Evolutionary conservation across 1,284 basidiomycete genomes (phyloP).

Genomic region (Ganoderma multipileum): DNA sequence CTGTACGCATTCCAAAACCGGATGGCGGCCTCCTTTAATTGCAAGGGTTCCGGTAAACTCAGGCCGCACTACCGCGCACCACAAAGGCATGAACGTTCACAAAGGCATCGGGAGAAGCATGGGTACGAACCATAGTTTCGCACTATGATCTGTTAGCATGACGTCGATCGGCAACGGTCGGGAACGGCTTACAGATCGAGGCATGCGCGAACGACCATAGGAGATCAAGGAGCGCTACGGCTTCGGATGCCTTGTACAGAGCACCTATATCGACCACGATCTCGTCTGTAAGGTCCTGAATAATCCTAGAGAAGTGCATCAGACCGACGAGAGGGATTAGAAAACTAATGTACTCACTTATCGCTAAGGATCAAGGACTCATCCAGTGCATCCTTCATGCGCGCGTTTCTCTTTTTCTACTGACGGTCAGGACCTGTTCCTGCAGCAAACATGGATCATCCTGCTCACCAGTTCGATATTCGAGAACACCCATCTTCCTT

Average conservation of each 20-base stretch:
- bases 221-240: slow-evolving; percentile 88
- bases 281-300: slow-evolving; percentile 71
- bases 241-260: slow-evolving; percentile 88
- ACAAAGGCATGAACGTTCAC: background rate
- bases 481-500: slow-evolving; percentile 77
- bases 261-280: slow-evolving; percentile 73
- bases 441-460: background rate
- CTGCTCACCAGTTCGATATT: slow-evolving; percentile 77
- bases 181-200: slow-evolving; percentile 66
- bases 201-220: slow-evolving; percentile 86
- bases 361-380: slow-evolving; percentile 86
- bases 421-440: background rate
- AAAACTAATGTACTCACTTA: slow-evolving; percentile 48
- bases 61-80: slow-evolving; percentile 72
- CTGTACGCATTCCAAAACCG: slow-evolving; percentile 81
- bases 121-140: slow-evolving; percentile 67
- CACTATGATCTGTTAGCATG: slow-evolving; percentile 48
- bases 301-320: slow-evolving; percentile 54
- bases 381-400: slow-evolving; percentile 85
- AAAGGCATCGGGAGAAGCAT: background rate
- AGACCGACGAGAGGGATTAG: background rate
- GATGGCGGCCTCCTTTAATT: slow-evolving; percentile 86
- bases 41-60: slow-evolving; percentile 88
- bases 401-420: slow-evolving; percentile 84
- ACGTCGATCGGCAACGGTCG: background rate